Evolutionary conservation across 228 moss, liverwort and hornwort genomes (phyloP), one percentile per base, ranked within the genome.

Genomic region (Sphagnum magellanicum): DNA sequence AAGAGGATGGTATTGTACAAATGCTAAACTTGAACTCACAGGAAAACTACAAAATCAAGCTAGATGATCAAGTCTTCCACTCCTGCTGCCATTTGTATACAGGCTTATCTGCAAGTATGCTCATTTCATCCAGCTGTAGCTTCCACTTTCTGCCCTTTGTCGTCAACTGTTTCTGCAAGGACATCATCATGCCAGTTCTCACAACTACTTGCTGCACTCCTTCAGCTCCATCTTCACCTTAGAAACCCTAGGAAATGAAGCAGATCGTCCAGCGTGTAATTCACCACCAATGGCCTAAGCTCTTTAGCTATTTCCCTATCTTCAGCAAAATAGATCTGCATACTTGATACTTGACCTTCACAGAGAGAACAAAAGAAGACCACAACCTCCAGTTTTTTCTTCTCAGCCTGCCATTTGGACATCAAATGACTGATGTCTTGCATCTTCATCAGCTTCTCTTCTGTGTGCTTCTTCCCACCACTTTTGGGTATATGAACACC

Each of bases 111-210:
- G 70, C 71, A 53, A 77, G 57, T 60, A 76, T 82, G 50, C 72
- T 72, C 48, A 75, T 11, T 72, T 78, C 84, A 17, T 76, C 69
- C 4, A 69, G 15, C 46, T 73, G 73, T n/a, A 90, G 75, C 73
- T 95, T 95, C 64, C 90, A 66, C 74, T 92, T 95, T 65, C 84
- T 84, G 17, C 95, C 95, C 75, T 92, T 95, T n/a, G 88, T 88
- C 74, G 84, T 80, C 69, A 84, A 64, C 67, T 95, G 88, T 70
- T 87, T 86, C 72, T 89, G 88, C 75, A 92, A 55, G 6, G 79
- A 74, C 69, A 89, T 89, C 4, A 76, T 75, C 17, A 70, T 60
- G 8, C 85, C 87, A 95, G 77, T 10, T 81, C 74, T 69, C 79
- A 81, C 32, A 95, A 74, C 74, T 95, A 74, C 67, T 90, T 87